Base-by-base conservation (phyloP, 2,329 filamentous ascomycete genomes). In the Ilyonectria destructans region DNA sequence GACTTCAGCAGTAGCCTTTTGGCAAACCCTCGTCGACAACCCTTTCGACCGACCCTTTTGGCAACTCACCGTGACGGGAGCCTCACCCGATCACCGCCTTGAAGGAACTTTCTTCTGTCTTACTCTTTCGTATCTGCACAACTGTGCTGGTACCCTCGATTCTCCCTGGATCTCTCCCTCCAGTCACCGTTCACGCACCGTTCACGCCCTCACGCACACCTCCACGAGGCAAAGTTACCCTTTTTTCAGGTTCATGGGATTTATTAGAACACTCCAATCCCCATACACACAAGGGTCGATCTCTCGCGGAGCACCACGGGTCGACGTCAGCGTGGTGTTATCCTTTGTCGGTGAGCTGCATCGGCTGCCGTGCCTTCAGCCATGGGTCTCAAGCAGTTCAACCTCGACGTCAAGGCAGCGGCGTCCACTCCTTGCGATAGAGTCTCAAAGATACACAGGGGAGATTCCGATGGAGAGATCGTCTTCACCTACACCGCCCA, bases 401-500 rank as follows among this genome's bases (percentile, higher is more conserved):
- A 90, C 55, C 82, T 84, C 58, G 92, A 95, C 77, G 67, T 86
- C 35, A 74, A 75, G 31, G 70, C 81, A 85, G 75, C 82, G 78
- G 69, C 67, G 7, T 48, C 59, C 31, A 80, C 81, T 49, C 84
- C 80, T 8, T 82, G 89, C 54, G 70, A 82, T 1, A 81, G 85
- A 56, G 83, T 96, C 55, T 81, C 81, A 55, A 77, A 84, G 37
- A 81, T 97, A 26, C 81, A 82, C 37, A 82, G 84, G 40, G 92
- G 92, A 17, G 89, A 91, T 6, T 91, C 92, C 35, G 92, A 96
- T 78, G 93, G 92, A 58, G 89, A 93, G 64, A 85, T 97, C 64
- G 86, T 86, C 15, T 92, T 96, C 77, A 84, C 80, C 5, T 93
- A 83, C 68, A 69, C 62, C 10, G 77, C 82, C 60, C 52, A 75